Evolutionary conservation across 2,329 filamentous ascomycete genomes (phyloP), one percentile per base, ranked within the genome.

Genomic region (Monosporascus sp.): DNA sequence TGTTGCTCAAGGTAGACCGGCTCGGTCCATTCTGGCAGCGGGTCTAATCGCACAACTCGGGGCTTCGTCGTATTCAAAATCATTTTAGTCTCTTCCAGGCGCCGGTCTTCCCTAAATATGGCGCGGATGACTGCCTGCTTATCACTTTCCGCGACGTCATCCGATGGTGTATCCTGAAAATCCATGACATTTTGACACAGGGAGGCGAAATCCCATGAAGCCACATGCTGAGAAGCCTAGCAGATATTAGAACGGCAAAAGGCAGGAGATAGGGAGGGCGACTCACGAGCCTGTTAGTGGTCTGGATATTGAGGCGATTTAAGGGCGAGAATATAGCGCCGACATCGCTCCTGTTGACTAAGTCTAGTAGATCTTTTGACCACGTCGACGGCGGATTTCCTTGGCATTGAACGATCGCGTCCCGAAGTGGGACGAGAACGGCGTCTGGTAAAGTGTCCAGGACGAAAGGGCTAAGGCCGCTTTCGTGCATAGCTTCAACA

Each of bases 31-130:
- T 84, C 82, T 1, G 88, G 83, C 57, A 90, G 80, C 2, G 86
- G 82, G 39, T 86, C 79, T 56, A 93, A 87, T 49, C 89, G 87
- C n/a, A 93, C 84, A 11, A 89, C 75, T 43, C 93, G 85, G 15
- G 90, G 79, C 64, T 88, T 89, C 50, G 88, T 84, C 27, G 94
- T 94, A 52, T 94, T 92, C n/a, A 99, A 77, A 52, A 99, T 77
- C 50, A 81, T 84, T 51, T 87, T 85, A 0, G 91, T 94, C 72
- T 99, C 94, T 56, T 90, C 85, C 52, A 96, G 85, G 37, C 94
- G 86, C 55, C 91, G 84, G 64, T 99, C 94, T 59, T 97, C 91
- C 55, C 85, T 87, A 78, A 97, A 99, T 27, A 99, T 86, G 8
- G 94, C 77, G 49, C 86, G 84, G 31, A 94, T 95, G 7, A 97